Conservation (phyloP, 1,284 basidiomycete species). For the Cryptococcus amylolentus region DNA sequence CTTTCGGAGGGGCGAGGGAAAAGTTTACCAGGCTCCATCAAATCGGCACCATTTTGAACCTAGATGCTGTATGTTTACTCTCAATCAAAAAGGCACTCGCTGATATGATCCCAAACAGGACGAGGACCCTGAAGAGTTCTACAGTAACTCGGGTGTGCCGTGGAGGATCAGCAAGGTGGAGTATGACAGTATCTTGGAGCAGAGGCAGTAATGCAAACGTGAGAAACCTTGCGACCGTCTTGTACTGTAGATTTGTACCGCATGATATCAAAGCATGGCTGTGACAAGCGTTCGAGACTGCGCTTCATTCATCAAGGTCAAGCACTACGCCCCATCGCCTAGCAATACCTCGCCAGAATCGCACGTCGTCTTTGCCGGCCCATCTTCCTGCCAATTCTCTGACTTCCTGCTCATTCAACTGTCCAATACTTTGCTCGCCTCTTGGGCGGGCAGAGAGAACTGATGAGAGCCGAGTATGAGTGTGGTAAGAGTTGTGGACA, state of each 20-base stretch:
- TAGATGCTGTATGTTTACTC: constrained; percentile 67
- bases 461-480: constrained; percentile 22
- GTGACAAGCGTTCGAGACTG: neutral
- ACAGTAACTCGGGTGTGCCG: constrained; percentile 82
- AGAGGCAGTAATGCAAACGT: constrained; percentile 51
- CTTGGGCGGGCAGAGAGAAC: constrained; percentile 6
- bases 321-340: constrained; percentile 12
- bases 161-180: constrained; percentile 80
- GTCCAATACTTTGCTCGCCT: constrained; percentile 3
- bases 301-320: constrained; percentile 6
- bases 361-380: constrained; percentile 17
- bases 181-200: constrained; percentile 64
- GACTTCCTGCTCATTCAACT: constrained; percentile 20
- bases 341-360: constrained; percentile 32
- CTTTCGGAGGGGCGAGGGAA: constrained; percentile 81
- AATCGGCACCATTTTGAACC: constrained; percentile 84
- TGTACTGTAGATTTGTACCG: too few species aligned
- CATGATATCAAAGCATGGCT: too few species aligned
- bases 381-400: constrained; percentile 18
- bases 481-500: constrained; percentile 42
- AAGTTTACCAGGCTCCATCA: constrained; percentile 90
- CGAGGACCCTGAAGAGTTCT: constrained; percentile 87
- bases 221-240: too few species aligned
- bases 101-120: constrained; percentile 56
- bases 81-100: neutral